A percentile compares a stretch with the other conserved stretches of the same genome.
phyloP scores from a whole-genome alignment of 768 basidiomycete genomes.

The Tricholoma sp. region DNA sequence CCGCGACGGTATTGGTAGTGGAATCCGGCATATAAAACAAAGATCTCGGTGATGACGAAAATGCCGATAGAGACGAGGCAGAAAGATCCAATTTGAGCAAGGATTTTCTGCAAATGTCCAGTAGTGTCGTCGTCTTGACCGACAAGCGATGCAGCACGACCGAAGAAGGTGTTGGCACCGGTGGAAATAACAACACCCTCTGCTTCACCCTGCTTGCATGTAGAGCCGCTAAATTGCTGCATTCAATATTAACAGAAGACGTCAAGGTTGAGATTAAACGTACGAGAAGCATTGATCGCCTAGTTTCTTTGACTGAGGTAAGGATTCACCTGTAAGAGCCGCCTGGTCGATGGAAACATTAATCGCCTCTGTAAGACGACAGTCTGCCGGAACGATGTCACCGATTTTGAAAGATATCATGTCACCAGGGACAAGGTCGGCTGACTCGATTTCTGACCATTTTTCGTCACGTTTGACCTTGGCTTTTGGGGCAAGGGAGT shows the following conservation, averaged over 20 bases:
- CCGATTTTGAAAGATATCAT: conserved; percentile 98
- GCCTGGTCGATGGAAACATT: conserved; percentile 99
- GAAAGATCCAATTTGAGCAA: conserved; percentile 97
- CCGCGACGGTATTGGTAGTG: conserved; percentile 87
- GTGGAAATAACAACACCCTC: conserved; percentile 99
- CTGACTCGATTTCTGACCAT: conserved; percentile 90
- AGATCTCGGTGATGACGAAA: conserved; percentile 91
- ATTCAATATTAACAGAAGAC: conserved; percentile 2
- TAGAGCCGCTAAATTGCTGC: conserved; percentile 67
- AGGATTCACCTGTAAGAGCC: conserved; percentile 94
- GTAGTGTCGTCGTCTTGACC: conserved; percentile 97
- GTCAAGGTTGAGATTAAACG: conserved; percentile 27
- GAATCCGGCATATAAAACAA: conserved; percentile 92
- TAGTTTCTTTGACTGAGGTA: conserved; percentile 87
- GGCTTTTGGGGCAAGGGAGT: conserved; percentile 97
- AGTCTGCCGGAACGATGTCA: conserved; percentile 97
- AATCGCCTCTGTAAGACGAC: conserved; percentile 93
- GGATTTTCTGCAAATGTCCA: conserved; percentile 97
- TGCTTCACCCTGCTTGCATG: conserved; percentile 98
- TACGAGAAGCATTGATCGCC: conserved; percentile 98
- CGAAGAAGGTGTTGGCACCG: conserved; percentile 98
- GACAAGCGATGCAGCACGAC: conserved; percentile 95
- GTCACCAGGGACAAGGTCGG: conserved; percentile 90
- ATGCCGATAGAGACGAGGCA: conserved; percentile 94
- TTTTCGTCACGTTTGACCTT: conserved; percentile 81